Evolutionary conservation across 2,329 filamentous ascomycete species (phyloP), one percentile per base, ranked within the genome.

Genomic region (Fusarium sp.): DNA sequence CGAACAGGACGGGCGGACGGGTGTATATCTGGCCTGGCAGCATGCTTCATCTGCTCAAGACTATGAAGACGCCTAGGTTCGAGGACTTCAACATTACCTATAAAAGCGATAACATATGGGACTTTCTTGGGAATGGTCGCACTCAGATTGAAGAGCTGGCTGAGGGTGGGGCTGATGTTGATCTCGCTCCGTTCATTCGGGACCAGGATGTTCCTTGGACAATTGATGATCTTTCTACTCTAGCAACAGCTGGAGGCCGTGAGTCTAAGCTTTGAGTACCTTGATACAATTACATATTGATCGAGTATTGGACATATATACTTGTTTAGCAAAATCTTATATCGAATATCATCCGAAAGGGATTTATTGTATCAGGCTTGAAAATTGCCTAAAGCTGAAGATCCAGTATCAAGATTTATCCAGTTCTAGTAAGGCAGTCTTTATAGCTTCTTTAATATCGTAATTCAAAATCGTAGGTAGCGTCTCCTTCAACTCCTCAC

Each of bases 301-400:
- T n/a, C n/a, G n/a, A n/a, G n/a, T n/a, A n/a, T n/a, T n/a, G n/a
- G n/a, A n/a, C n/a, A n/a, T n/a, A n/a, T n/a, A n/a, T n/a, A n/a
- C n/a, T n/a, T n/a, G n/a, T n/a, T n/a, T n/a, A n/a, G n/a, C n/a
- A n/a, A n/a, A n/a, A n/a, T n/a, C n/a, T n/a, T 5, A 31, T 7
- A 11, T 27, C 8, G 19, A 16, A 10, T 7, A 2, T 3, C 1
- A 11, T 4, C 9, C 3, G 14, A 10, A n/a, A n/a, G 19, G 2
- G 10, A 16, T 18, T 16, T n/a, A 16, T n/a, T n/a, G 27, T 8
- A n/a, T 48, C 0, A 35, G 4, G 4, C 12, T 31, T 31, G 1
- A 7, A 27, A 16, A 10, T 11, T 31, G 8, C 7, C 10, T n/a
- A 16, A 8, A n/a, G 19, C 18, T 46, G 4, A 5, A 11, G 0